phyloP scores from a whole-genome alignment of 495 filamentous ascomycete genomes.

The Penicillium verhagenii region DNA sequence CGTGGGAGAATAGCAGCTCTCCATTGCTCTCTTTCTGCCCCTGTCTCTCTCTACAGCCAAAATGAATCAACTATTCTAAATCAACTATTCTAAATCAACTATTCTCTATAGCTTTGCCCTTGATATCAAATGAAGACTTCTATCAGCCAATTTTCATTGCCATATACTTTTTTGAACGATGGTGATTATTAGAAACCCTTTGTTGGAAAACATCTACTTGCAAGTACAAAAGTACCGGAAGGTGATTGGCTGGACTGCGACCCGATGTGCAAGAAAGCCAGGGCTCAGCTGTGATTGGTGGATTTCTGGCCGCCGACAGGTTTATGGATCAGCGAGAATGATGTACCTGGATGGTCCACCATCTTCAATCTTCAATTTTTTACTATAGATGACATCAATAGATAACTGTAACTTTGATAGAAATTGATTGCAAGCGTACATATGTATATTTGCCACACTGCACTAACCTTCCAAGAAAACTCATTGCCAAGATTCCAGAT shows the following conservation, averaged over 20 bases:
- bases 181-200: not conserved
- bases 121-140: no score
- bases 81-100: no score
- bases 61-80: not conserved
- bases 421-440: not conserved
- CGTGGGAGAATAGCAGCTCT: no score
- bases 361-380: not conserved
- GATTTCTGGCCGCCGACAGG: not conserved
- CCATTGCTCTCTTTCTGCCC: no score
- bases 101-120: no score
- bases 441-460: no score
- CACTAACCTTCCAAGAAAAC: no score
- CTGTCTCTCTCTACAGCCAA: not conserved
- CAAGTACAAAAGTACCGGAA: not conserved
- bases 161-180: not conserved
- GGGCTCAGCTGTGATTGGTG: not conserved
- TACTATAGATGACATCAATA: not conserved
- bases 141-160: not conserved
- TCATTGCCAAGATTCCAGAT: no score
- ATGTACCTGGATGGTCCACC: not conserved
- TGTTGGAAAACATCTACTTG: not conserved
- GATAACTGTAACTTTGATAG: not conserved
- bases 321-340: not conserved
- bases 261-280: not conserved
- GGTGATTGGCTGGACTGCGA: not conserved